phyloP scores from a whole-genome alignment of 164 flowering plant species.

The Aristolochia contorta region DNA sequence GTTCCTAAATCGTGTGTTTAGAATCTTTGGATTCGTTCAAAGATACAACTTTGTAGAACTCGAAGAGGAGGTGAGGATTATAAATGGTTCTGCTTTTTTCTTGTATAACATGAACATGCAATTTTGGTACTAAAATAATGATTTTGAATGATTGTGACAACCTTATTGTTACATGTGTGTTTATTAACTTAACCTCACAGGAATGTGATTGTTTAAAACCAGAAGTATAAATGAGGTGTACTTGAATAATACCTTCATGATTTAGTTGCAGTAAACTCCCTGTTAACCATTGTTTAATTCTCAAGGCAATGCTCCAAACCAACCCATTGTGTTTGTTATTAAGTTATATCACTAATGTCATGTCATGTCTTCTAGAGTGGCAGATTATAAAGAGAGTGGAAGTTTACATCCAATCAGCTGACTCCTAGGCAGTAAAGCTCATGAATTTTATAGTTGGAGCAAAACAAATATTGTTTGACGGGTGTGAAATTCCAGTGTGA shows the following conservation, averaged over 20 bases:
- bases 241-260: not conserved
- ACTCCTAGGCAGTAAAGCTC: conserved; percentile 69
- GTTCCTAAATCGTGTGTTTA: too few species aligned
- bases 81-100: not conserved
- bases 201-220: too few species aligned
- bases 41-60: too few species aligned
- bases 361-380: not conserved
- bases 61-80: conserved; percentile 62
- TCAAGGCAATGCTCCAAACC: too few species aligned
- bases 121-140: not conserved
- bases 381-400: conserved; percentile 57
- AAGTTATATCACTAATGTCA: not conserved
- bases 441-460: conserved; percentile 56
- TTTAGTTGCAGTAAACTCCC: too few species aligned
- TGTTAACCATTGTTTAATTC: too few species aligned
- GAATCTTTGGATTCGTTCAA: too few species aligned
- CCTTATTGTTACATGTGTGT: too few species aligned
- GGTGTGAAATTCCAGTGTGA: conserved; percentile 81
- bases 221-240: too few species aligned
- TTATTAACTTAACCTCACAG: too few species aligned
- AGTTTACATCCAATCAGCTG: conserved; percentile 35
- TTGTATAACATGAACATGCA: not conserved
- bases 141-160: too few species aligned
- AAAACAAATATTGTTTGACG: conserved; percentile 65
- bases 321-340: too few species aligned